Evolutionary conservation across 495 filamentous ascomycete species (phyloP).

Genomic region (Platismatia glauca): DNA sequence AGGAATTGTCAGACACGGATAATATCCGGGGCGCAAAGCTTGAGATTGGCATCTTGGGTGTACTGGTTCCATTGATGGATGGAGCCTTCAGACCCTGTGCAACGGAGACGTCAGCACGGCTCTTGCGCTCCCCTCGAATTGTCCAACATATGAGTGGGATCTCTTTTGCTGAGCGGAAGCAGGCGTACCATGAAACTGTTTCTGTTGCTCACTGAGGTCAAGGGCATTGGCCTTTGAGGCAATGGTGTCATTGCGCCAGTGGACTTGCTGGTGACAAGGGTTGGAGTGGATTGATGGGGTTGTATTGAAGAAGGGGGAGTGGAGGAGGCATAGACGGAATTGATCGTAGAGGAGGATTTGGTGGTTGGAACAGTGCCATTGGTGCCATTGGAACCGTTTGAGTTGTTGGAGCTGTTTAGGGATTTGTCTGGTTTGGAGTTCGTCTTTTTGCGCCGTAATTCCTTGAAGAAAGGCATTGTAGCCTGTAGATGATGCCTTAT

Average conservation of each 20-base stretch:
- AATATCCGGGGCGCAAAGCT: slow-evolving; percentile 68
- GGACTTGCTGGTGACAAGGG: slow-evolving; percentile 41
- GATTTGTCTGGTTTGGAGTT: slow-evolving; percentile 45
- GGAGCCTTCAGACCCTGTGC: slow-evolving; percentile 33
- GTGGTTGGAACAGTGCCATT: slow-evolving; percentile 43
- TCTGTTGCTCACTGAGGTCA: slow-evolving; percentile 38
- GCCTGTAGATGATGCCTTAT: not conserved
- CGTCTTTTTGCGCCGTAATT: slow-evolving; percentile 55
- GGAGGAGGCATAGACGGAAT: slow-evolving; percentile 46
- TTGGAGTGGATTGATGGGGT: slow-evolving; percentile 44
- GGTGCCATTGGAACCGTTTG: slow-evolving; percentile 37
- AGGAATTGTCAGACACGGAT: slow-evolving; percentile 70
- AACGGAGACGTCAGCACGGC: slow-evolving; percentile 42
- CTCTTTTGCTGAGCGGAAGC: not conserved
- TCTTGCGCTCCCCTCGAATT: slow-evolving; percentile 30
- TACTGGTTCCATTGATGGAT: slow-evolving; percentile 44
- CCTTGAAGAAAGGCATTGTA: slow-evolving; percentile 61
- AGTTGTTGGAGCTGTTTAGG: slow-evolving; percentile 47
- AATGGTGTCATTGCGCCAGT: slow-evolving; percentile 35
- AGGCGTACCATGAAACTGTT: slow-evolving; percentile 43
- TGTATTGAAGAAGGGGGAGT: slow-evolving; percentile 54
- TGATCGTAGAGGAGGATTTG: slow-evolving; percentile 57
- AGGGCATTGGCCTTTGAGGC: slow-evolving; percentile 38
- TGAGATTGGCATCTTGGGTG: slow-evolving; percentile 51
- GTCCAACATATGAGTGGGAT: not conserved